These are phyloP conservation scores for Boletus vinaceobasis DNA, from an alignment of 768 basidiomycete species.

Conservation along the genomic window DNA sequence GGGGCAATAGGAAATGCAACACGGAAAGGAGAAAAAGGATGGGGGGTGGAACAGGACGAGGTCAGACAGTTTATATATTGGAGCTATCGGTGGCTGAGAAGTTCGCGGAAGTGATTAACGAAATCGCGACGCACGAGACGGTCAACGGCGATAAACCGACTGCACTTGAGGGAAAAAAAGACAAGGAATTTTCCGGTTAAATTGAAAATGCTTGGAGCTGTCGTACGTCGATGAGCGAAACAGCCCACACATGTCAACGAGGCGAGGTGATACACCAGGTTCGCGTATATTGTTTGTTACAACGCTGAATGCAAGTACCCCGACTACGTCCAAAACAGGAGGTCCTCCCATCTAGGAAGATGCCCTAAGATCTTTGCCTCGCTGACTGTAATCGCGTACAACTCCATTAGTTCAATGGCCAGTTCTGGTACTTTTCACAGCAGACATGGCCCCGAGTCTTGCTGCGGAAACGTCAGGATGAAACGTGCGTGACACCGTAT, in stretches of 20 bases:
- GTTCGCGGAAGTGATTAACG: slow-evolving; percentile 4
- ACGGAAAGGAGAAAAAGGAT: background rate
- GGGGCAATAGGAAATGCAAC: background rate
- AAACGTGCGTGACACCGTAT: background rate
- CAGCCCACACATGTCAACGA: background rate
- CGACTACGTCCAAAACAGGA: too few species aligned
- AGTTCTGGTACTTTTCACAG: too few species aligned
- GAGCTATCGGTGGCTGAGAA: slow-evolving; percentile 23
- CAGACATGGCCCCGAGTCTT: background rate
- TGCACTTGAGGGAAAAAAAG: background rate
- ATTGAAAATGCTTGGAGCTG: slow-evolving; percentile 2
- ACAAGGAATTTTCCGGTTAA: background rate
- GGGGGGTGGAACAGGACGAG: background rate
- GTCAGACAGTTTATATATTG: slow-evolving; percentile 24
- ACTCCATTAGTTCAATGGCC: too few species aligned
- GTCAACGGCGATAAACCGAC: background rate
- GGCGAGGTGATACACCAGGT: background rate
- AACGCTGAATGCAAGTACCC: background rate
- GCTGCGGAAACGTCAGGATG: background rate
- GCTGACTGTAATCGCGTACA: too few species aligned
- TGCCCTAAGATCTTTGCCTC: too few species aligned
- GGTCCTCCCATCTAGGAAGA: too few species aligned
- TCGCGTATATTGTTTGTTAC: background rate
- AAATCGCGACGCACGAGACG: slow-evolving; percentile 1
- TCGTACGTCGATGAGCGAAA: slow-evolving; percentile 10